Conservation (phyloP, 768 basidiomycete genomes). For the Boletus bicolor region DNA sequence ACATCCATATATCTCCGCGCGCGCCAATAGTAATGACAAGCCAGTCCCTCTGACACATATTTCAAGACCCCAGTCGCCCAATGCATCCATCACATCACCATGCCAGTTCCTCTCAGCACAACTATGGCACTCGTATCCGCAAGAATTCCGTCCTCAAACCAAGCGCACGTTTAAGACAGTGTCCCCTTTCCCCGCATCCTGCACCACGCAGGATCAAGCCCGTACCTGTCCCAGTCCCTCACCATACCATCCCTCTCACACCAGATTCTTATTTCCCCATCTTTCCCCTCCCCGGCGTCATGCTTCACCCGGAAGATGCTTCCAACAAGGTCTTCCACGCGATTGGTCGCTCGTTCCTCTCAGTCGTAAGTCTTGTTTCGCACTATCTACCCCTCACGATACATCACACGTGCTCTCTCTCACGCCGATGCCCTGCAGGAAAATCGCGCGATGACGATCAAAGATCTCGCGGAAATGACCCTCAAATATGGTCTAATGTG, state of each 20-base stretch:
- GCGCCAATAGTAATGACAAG: constrained; percentile 20
- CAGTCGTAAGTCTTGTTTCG: constrained; percentile 51
- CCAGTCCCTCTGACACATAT: constrained; percentile 16
- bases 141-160: constrained; percentile 52
- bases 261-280: constrained; percentile 29
- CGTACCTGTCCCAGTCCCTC: constrained; percentile 24
- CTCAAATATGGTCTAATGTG: constrained; percentile 63
- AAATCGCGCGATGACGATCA: constrained; percentile 84
- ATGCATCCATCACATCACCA: constrained; percentile 16
- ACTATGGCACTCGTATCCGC: constrained; percentile 55
- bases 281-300: constrained; percentile 62
- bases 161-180: constrained; percentile 47
- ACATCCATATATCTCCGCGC: constrained; percentile 7
- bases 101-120: constrained; percentile 26
- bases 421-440: constrained; percentile 40
- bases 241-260: constrained; percentile 15
- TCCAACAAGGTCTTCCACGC: constrained; percentile 69
- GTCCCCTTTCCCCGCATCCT: constrained; percentile 37
- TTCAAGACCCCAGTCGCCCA: constrained; percentile 7
- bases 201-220: constrained; percentile 33
- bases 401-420: constrained; percentile 17
- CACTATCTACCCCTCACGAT: constrained; percentile 15
- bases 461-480: constrained; percentile 75
- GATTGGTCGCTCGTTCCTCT: constrained; percentile 68
- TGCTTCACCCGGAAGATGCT: constrained; percentile 74